A percentile compares a stretch with the other conserved stretches of the same genome.
Conservation (phyloP, 78 protist genomes). For the Dictyostelium firmibasis region DNA sequence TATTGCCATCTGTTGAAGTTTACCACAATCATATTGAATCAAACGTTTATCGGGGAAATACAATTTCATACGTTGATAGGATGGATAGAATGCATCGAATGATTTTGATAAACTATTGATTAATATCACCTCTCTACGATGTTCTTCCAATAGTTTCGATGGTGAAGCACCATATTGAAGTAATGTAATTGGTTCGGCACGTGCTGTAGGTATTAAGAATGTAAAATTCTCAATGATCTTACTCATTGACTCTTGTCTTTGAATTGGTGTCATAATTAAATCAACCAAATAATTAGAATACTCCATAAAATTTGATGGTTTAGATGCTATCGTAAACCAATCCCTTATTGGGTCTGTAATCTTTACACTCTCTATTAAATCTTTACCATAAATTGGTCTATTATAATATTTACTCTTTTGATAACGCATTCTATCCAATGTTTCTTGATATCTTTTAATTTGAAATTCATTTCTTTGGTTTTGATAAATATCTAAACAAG, state of each 20-base stretch:
- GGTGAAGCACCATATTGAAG: constrained; percentile 31
- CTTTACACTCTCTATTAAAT: not conserved
- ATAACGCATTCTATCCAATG: constrained; percentile 15
- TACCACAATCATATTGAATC: constrained; percentile 97
- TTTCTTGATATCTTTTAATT: not conserved
- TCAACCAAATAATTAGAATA: not conserved
- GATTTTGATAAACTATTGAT: not conserved
- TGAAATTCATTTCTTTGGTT: constrained; percentile 9
- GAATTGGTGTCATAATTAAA: constrained; percentile 31
- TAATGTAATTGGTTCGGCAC: constrained; percentile 51
- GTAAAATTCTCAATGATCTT: constrained; percentile 60
- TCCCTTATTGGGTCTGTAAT: not conserved
- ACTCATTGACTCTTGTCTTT: not conserved
- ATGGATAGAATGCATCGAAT: constrained; percentile 1
- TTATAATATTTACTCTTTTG: constrained; percentile 8
- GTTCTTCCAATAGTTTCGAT: not conserved
- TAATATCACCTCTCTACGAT: not conserved
- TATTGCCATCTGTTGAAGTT: constrained; percentile 88
- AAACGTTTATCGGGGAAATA: constrained; percentile 94
- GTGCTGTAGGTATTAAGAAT: constrained; percentile 61
- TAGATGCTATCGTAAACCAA: not conserved
- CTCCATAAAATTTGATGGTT: not conserved
- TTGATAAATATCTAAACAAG: constrained; percentile 50
- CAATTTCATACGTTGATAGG: constrained; percentile 65
- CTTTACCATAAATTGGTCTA: constrained; percentile 35